phyloP scores from a whole-genome alignment of 495 filamentous ascomycete species.

The Podospora didyma region DNA sequence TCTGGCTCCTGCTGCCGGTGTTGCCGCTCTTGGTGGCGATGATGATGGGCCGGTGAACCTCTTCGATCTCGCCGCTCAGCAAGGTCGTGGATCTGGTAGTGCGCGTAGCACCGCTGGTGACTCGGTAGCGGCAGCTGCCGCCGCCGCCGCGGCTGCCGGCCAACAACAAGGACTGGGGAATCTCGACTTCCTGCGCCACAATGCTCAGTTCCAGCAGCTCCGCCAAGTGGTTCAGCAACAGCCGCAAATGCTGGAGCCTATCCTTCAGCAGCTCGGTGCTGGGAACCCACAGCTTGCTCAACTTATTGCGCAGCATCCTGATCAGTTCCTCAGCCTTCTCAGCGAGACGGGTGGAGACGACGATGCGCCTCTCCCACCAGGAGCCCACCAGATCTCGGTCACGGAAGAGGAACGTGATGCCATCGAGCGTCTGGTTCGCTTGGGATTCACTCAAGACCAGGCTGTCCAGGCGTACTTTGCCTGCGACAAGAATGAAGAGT shows the following conservation, averaged over 20 bases:
- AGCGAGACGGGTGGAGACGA: conserved; percentile 74
- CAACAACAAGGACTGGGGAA: conserved; percentile 63
- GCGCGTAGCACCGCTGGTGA: conserved; percentile 31
- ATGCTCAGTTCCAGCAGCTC: conserved; percentile 95
- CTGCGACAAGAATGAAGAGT: conserved; percentile 98
- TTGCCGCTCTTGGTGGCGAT: conserved; percentile 37
- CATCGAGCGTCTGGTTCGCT: conserved; percentile 86
- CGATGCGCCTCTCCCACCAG: conserved; percentile 76
- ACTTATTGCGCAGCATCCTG: conserved; percentile 83
- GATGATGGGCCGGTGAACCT: conserved; percentile 79
- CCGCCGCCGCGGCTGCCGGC: conserved; percentile 45
- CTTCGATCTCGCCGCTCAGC: conserved; percentile 84
- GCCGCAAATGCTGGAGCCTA: conserved; percentile 96
- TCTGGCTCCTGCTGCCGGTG: conserved; percentile 32
- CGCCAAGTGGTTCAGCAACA: conserved; percentile 96
- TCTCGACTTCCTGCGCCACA: conserved; percentile 92
- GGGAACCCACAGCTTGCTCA: conserved; percentile 93
- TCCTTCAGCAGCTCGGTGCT: conserved; percentile 91
- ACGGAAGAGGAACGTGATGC: conserved; percentile 95
- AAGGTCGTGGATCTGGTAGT: conserved; percentile 52
- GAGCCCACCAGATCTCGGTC: conserved; percentile 82
- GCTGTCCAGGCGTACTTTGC: conserved; percentile 99
- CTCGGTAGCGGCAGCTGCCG: conserved; percentile 47
- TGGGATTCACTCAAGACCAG: conserved; percentile 88
- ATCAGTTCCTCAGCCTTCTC: conserved; percentile 84